Evolutionary conservation across 495 filamentous ascomycete genomes (phyloP).

Genomic region (Lichina pygmaea): DNA sequence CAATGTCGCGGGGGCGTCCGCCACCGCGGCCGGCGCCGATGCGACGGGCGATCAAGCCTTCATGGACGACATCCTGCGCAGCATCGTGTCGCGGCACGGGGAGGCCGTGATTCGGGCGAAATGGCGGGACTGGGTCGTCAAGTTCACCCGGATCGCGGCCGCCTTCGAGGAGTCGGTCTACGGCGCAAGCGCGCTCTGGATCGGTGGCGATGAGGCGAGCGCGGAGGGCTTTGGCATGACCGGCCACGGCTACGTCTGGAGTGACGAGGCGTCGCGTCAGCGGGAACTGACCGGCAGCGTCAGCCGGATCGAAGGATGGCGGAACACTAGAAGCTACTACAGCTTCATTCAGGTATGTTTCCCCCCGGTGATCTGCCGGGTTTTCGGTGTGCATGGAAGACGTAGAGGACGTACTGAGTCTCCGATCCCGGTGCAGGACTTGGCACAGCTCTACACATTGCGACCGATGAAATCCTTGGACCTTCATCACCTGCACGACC

Average conservation of each 20-base stretch:
- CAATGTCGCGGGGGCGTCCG: conserved; percentile 15
- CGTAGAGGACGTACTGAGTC: conserved; percentile 1
- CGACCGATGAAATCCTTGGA: conserved; percentile 65
- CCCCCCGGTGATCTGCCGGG: background rate
- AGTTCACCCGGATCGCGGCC: conserved; percentile 75
- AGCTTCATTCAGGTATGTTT: conserved; percentile 55
- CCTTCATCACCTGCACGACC: conserved; percentile 75
- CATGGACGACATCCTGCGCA: conserved; percentile 59
- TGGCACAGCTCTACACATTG: conserved; percentile 30
- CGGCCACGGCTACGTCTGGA: conserved; percentile 91
- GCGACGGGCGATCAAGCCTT: conserved; percentile 74
- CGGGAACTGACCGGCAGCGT: conserved; percentile 74
- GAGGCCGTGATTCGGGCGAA: conserved; percentile 75
- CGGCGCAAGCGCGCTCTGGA: conserved; percentile 70
- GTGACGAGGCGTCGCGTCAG: conserved; percentile 50
- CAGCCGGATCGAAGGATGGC: conserved; percentile 82
- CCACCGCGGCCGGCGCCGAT: conserved; percentile 24
- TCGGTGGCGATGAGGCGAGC: conserved; percentile 40
- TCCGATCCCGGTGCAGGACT: conserved; percentile 22
- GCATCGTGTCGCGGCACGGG: conserved; percentile 63
- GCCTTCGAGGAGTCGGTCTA: conserved; percentile 91
- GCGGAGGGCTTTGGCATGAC: conserved; percentile 29
- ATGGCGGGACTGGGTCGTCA: conserved; percentile 70
- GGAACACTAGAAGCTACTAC: conserved; percentile 82
- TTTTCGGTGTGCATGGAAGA: conserved; percentile 20